phyloP scores from a whole-genome alignment of 2,329 filamentous ascomycete genomes.

The Cordyceps farinosa region DNA sequence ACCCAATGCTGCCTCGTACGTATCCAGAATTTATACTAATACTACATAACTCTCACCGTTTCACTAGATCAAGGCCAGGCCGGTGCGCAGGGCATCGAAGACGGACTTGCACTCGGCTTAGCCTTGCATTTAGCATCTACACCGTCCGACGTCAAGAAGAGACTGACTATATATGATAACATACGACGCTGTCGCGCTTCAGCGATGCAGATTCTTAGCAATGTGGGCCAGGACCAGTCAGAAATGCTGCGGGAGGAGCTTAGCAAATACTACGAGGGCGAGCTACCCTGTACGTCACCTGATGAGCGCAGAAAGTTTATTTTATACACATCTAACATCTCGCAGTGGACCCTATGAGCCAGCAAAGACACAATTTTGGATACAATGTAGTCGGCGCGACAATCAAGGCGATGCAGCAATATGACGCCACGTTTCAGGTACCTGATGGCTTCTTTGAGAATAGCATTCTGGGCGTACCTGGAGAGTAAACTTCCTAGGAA shows the following conservation, averaged over 20 bases:
- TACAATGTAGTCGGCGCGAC: neutral
- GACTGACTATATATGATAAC: slow-evolving; percentile 26
- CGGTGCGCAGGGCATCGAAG: slow-evolving; percentile 34
- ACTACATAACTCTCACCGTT: neutral
- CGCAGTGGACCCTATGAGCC: neutral
- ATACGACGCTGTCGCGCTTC: slow-evolving; percentile 29
- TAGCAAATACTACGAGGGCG: neutral
- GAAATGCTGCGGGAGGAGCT: neutral
- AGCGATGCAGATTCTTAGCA: slow-evolving; percentile 36
- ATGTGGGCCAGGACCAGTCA: slow-evolving; percentile 32
- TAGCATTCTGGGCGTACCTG: neutral
- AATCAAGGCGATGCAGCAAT: neutral
- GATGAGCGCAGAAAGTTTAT: neutral
- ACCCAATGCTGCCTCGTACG: slow-evolving; percentile 37
- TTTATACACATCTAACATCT: neutral
- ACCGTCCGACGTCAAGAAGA: slow-evolving; percentile 22
- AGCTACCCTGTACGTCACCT: neutral
- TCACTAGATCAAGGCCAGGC: slow-evolving; percentile 37
- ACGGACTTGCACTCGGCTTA: slow-evolving; percentile 30
- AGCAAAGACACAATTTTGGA: neutral
- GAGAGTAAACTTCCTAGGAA: neutral
- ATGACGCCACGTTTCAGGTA: neutral
- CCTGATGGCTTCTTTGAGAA: neutral
- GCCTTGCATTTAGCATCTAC: slow-evolving; percentile 14
- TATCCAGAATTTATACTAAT: neutral